Evolutionary conservation across 257 asterid species (phyloP).

Genomic region (Leptodermis oblonga): DNA sequence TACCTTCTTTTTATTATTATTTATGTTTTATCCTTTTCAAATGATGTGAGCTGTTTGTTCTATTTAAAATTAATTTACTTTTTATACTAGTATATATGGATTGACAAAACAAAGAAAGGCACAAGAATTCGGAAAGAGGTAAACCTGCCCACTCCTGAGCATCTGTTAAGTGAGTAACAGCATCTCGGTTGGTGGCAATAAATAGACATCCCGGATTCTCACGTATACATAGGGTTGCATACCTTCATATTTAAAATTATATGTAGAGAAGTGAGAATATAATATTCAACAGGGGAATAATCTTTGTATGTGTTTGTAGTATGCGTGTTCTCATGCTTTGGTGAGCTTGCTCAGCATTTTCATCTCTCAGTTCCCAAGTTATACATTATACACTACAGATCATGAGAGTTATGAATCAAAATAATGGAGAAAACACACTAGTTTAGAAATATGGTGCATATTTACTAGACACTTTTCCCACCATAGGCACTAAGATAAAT

Average conservation of each 20-base stretch:
- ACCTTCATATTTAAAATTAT: constrained; percentile 47
- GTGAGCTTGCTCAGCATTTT: constrained; percentile 1
- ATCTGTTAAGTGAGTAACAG: constrained; percentile 99
- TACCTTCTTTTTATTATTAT: no score
- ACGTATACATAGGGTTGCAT: constrained; percentile 92
- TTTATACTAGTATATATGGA: not conserved
- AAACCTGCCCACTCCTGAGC: constrained; percentile 99
- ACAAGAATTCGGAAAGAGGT: constrained; percentile 1
- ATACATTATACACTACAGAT: not conserved
- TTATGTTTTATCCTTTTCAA: not conserved
- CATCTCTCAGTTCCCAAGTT: not conserved
- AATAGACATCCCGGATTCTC: constrained; percentile 97
- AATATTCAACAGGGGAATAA: not conserved
- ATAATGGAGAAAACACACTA: not conserved
- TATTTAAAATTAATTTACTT: not conserved
- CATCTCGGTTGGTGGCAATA: constrained; percentile 96
- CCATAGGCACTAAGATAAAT: not conserved
- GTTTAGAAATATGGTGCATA: not conserved
- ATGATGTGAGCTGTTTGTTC: not conserved
- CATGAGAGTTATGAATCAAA: not conserved
- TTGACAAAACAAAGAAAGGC: not conserved
- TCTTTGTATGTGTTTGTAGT: not conserved
- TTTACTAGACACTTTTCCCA: no score
- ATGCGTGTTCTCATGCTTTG: not conserved
- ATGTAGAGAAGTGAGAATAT: not conserved